Percentiles rank a stretch among this genome's conserved stretches.
These are phyloP conservation scores for Bipolaris oryzae DNA, from an alignment of 2,329 filamentous ascomycete genomes.

Conservation along the genomic window DNA sequence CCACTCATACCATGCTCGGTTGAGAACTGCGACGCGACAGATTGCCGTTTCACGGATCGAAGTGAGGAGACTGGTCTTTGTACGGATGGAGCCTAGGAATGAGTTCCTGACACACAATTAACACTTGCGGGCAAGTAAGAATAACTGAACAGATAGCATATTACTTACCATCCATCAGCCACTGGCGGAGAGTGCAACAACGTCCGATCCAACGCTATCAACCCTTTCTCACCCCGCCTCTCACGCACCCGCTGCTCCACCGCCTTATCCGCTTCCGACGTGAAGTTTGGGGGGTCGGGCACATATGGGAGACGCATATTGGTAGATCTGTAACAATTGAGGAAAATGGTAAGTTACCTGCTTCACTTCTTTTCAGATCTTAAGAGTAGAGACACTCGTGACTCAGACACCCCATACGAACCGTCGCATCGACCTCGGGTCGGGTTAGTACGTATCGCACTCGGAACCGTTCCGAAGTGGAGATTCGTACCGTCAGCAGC, in stretches of 20 bases:
- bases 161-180: slow-evolving; percentile 59
- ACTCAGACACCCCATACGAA: neutral
- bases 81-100: slow-evolving; percentile 63
- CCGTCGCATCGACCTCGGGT: neutral
- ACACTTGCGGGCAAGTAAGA: neutral
- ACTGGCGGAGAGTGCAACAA: slow-evolving; percentile 62
- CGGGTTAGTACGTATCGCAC: neutral
- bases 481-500: neutral
- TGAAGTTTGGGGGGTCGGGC: slow-evolving; percentile 56
- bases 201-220: slow-evolving; percentile 61
- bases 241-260: slow-evolving; percentile 59
- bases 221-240: slow-evolving; percentile 56
- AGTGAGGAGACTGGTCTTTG: slow-evolving; percentile 56
- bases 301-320: slow-evolving; percentile 63
- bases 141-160: neutral
- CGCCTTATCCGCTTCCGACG: slow-evolving; percentile 55
- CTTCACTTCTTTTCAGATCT: neutral
- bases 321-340: neutral
- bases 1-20: slow-evolving; percentile 87
- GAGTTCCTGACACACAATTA: slow-evolving; percentile 51
- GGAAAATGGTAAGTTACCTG: too few species aligned
- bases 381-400: neutral
- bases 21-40: slow-evolving; percentile 78
- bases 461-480: slow-evolving; percentile 21
- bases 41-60: slow-evolving; percentile 77